Conservation (phyloP, 164 flowering plant genomes). For the Chloranthus sessilifolius region DNA sequence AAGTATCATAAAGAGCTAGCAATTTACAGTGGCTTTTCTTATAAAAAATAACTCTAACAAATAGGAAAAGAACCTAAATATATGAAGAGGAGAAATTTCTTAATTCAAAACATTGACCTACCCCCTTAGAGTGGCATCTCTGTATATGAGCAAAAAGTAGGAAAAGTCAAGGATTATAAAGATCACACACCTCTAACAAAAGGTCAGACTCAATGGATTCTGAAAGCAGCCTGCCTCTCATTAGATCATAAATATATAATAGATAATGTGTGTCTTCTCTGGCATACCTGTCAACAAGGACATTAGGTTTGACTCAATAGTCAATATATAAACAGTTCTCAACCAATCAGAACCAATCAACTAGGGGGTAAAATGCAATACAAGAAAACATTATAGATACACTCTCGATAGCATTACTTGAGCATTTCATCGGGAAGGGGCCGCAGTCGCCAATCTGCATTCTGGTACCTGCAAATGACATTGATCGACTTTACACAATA, state of each 20-base stretch:
- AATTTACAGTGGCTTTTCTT: too few species aligned
- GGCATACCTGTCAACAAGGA: constrained; percentile 60
- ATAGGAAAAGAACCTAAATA: too few species aligned
- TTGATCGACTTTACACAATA: neutral
- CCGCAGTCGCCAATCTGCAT: constrained; percentile 93
- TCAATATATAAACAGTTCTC: neutral
- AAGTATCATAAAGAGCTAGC: too few species aligned
- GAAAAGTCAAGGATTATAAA: neutral
- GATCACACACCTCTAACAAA: constrained; percentile 53
- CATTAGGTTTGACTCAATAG: constrained; percentile 1
- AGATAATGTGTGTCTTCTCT: constrained; percentile 93
- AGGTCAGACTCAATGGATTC: constrained; percentile 39
- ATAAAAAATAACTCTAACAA: too few species aligned
- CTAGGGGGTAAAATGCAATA: too few species aligned
- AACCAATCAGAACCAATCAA: too few species aligned
- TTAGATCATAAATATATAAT: constrained; percentile 70
- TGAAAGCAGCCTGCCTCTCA: constrained; percentile 46
- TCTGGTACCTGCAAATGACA: constrained; percentile 65
- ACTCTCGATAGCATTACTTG: constrained; percentile 30
- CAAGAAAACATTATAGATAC: neutral
- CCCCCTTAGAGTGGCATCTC: too few species aligned
- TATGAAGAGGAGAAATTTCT: too few species aligned
- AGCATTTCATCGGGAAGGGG: constrained; percentile 82
- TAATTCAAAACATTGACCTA: too few species aligned
- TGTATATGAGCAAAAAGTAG: constrained; percentile 8